A percentile compares a stretch with the other conserved stretches of the same genome.
phyloP scores from a whole-genome alignment of 2,329 filamentous ascomycete species.

The Pseudovirgaria hyperparasitica region DNA sequence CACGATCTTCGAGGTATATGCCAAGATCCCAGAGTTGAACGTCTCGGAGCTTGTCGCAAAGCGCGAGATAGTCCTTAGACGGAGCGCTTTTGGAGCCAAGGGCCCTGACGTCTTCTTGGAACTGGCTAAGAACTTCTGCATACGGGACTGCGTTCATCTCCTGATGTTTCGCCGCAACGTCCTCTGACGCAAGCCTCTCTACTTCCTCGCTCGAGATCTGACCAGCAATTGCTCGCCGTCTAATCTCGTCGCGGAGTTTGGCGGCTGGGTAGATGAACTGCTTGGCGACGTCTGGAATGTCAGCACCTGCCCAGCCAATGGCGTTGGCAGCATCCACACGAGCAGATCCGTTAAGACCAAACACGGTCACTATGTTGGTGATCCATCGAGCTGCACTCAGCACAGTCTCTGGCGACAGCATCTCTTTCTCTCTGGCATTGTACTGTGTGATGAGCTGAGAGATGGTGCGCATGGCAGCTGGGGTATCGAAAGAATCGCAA shows the following conservation, averaged over 20 bases:
- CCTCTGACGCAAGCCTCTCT: slow-evolving; percentile 26
- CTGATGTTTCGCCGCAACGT: slow-evolving; percentile 16
- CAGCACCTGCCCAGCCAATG: slow-evolving; percentile 54
- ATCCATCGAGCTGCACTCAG: slow-evolving; percentile 59
- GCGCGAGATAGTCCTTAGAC: slow-evolving; percentile 58
- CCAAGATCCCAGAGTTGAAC: slow-evolving; percentile 67
- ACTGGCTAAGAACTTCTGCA: slow-evolving; percentile 34
- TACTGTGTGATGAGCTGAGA: slow-evolving; percentile 65
- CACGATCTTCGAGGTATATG: slow-evolving; percentile 78
- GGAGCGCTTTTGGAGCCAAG: slow-evolving; percentile 36
- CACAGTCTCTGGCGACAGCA: slow-evolving; percentile 33
- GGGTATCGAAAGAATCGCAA: slow-evolving; percentile 79
- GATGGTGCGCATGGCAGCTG: slow-evolving; percentile 64
- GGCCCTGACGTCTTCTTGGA: slow-evolving; percentile 49
- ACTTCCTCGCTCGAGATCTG: slow-evolving; percentile 15
- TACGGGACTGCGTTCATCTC: slow-evolving; percentile 28
- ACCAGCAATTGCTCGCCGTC: slow-evolving; percentile 41
- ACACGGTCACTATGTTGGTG: slow-evolving; percentile 70
- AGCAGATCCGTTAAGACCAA: slow-evolving; percentile 58
- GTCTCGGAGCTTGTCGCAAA: slow-evolving; percentile 74
- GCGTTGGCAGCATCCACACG: slow-evolving; percentile 26
- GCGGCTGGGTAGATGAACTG: slow-evolving; percentile 49
- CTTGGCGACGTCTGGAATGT: slow-evolving; percentile 46
- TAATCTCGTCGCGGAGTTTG: slow-evolving; percentile 43
- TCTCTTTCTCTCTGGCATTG: slow-evolving; percentile 40